Conservation (phyloP, 2,329 filamentous ascomycete species). For the Epichloe sp. region DNA sequence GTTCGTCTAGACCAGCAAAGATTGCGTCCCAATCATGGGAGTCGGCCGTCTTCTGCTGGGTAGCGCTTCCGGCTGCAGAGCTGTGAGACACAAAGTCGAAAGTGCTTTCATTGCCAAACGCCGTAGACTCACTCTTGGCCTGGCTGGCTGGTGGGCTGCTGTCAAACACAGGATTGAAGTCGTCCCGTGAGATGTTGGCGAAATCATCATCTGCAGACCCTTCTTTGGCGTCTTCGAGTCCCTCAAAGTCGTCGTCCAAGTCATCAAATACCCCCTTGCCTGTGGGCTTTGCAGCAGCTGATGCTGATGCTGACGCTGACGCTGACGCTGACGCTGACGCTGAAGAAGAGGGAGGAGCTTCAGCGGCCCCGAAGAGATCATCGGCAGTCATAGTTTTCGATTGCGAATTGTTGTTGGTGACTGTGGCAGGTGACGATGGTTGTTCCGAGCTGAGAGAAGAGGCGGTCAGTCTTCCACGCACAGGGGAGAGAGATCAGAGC, state of each 20-base stretch:
- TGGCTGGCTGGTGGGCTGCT: slow-evolving; percentile 46
- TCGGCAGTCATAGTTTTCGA: slow-evolving; percentile 21
- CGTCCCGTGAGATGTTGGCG: slow-evolving; percentile 59
- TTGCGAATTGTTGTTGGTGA: slow-evolving; percentile 15
- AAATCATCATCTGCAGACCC: slow-evolving; percentile 69
- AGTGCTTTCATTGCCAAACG: slow-evolving; percentile 41
- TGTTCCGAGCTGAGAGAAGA: slow-evolving; percentile 14
- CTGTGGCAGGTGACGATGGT: slow-evolving; percentile 19
- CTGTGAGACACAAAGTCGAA: slow-evolving; percentile 42
- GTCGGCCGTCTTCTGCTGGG: slow-evolving; percentile 28
- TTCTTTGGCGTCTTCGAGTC: slow-evolving; percentile 73
- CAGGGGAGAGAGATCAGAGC: too few relatives aligned
- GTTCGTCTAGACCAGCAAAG: slow-evolving; percentile 65
- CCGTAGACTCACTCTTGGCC: slow-evolving; percentile 38
- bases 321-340: not conserved
- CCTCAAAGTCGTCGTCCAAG: slow-evolving; percentile 69
- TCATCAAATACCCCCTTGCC: slow-evolving; percentile 54
- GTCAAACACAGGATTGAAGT: slow-evolving; percentile 75
- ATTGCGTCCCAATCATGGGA: slow-evolving; percentile 89
- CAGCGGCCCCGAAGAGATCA: slow-evolving; percentile 28
- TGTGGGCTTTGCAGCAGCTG: slow-evolving; percentile 16
- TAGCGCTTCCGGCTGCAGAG: slow-evolving; percentile 21
- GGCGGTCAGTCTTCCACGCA: not conserved
- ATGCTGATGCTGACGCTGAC: not conserved
- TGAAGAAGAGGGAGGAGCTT: not conserved